Percentiles rank a stretch among this genome's conserved stretches.
Conservation (phyloP, 768 basidiomycete species). For the Trichaptum fuscoviolaceum region DNA sequence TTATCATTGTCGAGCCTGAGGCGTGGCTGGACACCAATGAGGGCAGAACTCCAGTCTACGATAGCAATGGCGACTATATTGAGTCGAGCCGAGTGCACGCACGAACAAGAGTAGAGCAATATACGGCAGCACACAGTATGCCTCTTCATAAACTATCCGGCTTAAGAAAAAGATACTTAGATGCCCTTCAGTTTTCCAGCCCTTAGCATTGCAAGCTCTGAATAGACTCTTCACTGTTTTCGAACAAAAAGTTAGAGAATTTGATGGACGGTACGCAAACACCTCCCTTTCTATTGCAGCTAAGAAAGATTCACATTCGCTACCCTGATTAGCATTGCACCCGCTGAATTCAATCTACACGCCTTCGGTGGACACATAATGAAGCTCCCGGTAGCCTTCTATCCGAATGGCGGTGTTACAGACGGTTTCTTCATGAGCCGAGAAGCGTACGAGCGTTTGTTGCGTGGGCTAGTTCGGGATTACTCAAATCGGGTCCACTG, state of each 20-base stretch:
- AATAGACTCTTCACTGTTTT: slow-evolving; percentile 18
- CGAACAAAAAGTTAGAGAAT: slow-evolving; percentile 4
- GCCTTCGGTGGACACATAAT: not conserved
- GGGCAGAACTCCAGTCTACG: slow-evolving; percentile 10
- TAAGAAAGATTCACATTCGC: too few relatives aligned
- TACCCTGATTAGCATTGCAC: not conserved
- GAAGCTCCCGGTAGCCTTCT: not conserved
- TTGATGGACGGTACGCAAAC: not conserved
- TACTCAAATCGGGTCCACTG: too few relatives aligned
- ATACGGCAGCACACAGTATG: slow-evolving; percentile 19
- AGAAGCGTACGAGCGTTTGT: not conserved
- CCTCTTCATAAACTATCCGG: too few relatives aligned
- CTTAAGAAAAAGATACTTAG: too few relatives aligned
- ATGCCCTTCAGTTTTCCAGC: slow-evolving; percentile 13
- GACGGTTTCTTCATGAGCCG: not conserved
- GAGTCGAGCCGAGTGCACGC: slow-evolving; percentile 14
- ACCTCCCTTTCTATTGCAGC: too few relatives aligned
- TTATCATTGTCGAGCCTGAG: slow-evolving; percentile 30
- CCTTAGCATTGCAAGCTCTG: slow-evolving; percentile 13
- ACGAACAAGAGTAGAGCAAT: slow-evolving; percentile 24
- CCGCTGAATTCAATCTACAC: not conserved
- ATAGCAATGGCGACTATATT: slow-evolving; percentile 2
- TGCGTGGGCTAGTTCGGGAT: not conserved
- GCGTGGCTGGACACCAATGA: slow-evolving; percentile 20
- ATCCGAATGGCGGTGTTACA: not conserved